Evolutionary conservation across 2,329 filamentous ascomycete species (phyloP).

Genomic region (Alternaria triticimaculans): DNA sequence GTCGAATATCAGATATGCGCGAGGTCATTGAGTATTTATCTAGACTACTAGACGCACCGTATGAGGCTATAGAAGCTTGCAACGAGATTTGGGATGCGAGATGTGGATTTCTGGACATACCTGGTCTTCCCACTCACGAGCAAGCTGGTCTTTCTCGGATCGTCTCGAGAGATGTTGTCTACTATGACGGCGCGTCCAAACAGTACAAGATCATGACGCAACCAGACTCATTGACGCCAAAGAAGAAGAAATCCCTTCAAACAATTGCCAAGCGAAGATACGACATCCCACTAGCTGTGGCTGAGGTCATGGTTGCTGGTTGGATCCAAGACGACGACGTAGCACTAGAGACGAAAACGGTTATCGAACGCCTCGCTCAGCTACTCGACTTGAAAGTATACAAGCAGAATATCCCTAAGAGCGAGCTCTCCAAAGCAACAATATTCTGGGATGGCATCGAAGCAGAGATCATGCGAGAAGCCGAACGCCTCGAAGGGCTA

Average conservation of each 20-base stretch:
- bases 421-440: constrained; percentile 24
- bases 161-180: background rate
- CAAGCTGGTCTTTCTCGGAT: background rate
- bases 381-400: constrained; percentile 26
- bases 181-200: background rate
- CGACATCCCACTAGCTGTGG: constrained; percentile 22
- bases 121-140: constrained; percentile 10
- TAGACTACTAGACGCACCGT: constrained; percentile 15
- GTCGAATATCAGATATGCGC: constrained; percentile 11
- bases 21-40: constrained; percentile 22
- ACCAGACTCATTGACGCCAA: background rate
- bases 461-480: constrained; percentile 32
- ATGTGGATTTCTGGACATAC: constrained; percentile 20
- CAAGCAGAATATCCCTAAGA: constrained; percentile 11
- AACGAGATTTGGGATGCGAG: constrained; percentile 32
- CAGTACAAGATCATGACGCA: background rate
- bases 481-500: constrained; percentile 27
- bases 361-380: constrained; percentile 26
- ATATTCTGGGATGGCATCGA: constrained; percentile 29
- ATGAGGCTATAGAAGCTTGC: constrained; percentile 26
- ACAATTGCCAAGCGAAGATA: background rate
- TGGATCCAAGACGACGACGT: constrained; percentile 28
- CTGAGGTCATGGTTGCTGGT: constrained; percentile 35
- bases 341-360: constrained; percentile 13
- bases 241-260: background rate